These are phyloP conservation scores for Poteriospumella lacustris DNA, from an alignment of 108 stramenopile species.

Conservation along the genomic window DNA sequence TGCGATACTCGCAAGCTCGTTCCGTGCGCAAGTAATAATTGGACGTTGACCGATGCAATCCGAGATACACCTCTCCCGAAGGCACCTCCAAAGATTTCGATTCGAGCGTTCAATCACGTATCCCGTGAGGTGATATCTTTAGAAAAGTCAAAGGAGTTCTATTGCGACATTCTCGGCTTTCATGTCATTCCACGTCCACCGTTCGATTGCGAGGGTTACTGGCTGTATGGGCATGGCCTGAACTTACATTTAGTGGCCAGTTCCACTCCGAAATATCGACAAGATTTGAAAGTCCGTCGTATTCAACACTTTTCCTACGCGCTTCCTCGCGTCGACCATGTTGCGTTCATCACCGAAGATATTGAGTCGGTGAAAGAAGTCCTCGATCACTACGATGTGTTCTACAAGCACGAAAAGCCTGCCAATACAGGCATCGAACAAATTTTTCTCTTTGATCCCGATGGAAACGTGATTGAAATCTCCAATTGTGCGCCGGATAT, in stretches of 20 bases:
- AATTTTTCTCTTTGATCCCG: conserved; percentile 37
- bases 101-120: conserved; percentile 31
- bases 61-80: not conserved
- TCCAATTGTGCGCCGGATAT: conserved; percentile 33
- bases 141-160: conserved; percentile 21
- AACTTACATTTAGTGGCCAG: conserved; percentile 4
- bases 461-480: conserved; percentile 37
- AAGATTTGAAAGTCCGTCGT: not conserved
- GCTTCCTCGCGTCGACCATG: conserved; percentile 30
- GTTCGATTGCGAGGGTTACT: conserved; percentile 28
- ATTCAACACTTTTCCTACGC: conserved; percentile 15
- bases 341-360: conserved; percentile 32
- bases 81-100: not conserved
- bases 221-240: conserved; percentile 31
- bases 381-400: conserved; percentile 7
- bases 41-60: not conserved
- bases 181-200: conserved; percentile 27
- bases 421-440: conserved; percentile 23
- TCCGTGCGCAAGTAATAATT: not conserved
- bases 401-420: conserved; percentile 17
- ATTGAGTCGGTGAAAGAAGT: not conserved
- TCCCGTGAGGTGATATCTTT: conserved; percentile 30
- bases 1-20: no score
- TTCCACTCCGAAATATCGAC: not conserved
- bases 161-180: conserved; percentile 31